These are phyloP conservation scores for Nidula microcarpa DNA, from an alignment of 768 basidiomycete species.

Conservation along the genomic window DNA sequence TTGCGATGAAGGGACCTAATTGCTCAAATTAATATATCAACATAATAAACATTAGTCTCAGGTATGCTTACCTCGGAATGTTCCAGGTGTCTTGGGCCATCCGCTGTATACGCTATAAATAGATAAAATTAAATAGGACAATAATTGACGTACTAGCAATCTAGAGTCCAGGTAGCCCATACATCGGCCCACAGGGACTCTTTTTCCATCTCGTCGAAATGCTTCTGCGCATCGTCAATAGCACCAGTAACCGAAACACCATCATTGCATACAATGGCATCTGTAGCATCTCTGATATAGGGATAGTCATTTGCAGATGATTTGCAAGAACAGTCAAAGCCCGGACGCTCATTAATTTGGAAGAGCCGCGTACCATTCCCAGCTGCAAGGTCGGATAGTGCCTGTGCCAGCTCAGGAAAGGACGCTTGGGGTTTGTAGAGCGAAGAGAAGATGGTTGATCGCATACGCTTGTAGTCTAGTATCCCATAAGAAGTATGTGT, in stretches of 20 bases:
- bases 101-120: too few relatives aligned
- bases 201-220: slow-evolving; percentile 8
- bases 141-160: slow-evolving; percentile 13
- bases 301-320: not conserved
- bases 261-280: slow-evolving; percentile 15
- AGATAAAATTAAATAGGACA: too few relatives aligned
- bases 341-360: slow-evolving; percentile 6
- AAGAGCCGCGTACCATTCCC: slow-evolving; percentile 27
- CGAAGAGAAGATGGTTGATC: slow-evolving; percentile 21
- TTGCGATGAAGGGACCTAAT: slow-evolving; percentile 28
- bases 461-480: slow-evolving; percentile 31
- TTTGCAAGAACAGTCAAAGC: slow-evolving; percentile 23
- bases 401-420: slow-evolving; percentile 30
- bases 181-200: slow-evolving; percentile 15
- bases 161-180: slow-evolving; percentile 7
- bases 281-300: slow-evolving; percentile 6
- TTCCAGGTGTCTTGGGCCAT: slow-evolving; percentile 20
- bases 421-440: slow-evolving; percentile 30
- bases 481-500: slow-evolving; percentile 26
- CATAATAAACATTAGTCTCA: too few relatives aligned
- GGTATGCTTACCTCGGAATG: slow-evolving; percentile 11
- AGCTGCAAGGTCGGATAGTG: slow-evolving; percentile 26
- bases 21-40: too few relatives aligned
- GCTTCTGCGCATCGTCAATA: slow-evolving; percentile 6
- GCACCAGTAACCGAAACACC: slow-evolving; percentile 12